phyloP scores from a whole-genome alignment of 805 yeast species.

The Saccharomycopsis babjevae region DNA sequence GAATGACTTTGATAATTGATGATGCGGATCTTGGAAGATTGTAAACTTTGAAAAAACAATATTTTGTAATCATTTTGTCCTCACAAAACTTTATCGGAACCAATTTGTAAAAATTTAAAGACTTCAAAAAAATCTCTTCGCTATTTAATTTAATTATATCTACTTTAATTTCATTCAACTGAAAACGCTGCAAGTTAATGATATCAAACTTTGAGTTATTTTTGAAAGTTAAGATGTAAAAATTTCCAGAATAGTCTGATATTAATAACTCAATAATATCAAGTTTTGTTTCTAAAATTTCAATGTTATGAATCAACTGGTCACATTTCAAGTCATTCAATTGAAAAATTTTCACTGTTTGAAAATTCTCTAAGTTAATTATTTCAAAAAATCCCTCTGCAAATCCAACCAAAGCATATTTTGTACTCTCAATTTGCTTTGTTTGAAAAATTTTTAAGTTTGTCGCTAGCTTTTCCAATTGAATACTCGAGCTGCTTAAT shows the following conservation, averaged over 20 bases:
- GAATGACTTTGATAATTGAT: neutral
- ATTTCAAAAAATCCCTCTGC: neutral
- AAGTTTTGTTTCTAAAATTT: neutral
- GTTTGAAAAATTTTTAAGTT: neutral
- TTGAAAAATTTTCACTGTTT: neutral
- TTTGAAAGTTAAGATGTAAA: neutral
- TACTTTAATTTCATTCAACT: neutral
- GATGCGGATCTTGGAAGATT: neutral
- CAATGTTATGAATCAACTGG: neutral
- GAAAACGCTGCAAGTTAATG: neutral
- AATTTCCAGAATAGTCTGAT: neutral
- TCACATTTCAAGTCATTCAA: neutral
- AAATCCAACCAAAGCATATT: neutral
- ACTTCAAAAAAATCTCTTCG: neutral
- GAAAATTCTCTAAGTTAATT: neutral
- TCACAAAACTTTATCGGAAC: neutral
- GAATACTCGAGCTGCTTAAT: neutral
- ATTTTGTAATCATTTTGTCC: neutral
- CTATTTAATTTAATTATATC: neutral
- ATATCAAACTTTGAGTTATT: neutral
- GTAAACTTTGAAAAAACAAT: neutral
- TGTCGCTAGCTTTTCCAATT: neutral
- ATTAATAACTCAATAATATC: neutral
- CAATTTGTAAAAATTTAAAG: neutral
- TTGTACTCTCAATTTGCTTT: neutral